Conservation (phyloP, 192 early-diverging fungal species). For the Kickxella alabastrina region DNA sequence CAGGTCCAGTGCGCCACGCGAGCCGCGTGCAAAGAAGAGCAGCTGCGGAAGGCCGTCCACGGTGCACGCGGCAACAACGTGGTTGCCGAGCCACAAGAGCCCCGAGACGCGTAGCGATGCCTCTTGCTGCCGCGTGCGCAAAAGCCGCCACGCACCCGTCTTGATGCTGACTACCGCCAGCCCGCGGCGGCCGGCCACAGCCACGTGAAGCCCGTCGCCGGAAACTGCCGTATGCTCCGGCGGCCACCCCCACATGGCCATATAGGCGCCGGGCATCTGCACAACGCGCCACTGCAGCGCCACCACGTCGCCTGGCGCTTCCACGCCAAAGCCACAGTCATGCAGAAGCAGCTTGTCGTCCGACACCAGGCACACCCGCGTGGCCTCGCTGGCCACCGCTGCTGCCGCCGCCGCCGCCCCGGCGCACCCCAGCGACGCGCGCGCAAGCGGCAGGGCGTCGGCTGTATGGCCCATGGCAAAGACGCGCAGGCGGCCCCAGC, state of each 20-base stretch:
- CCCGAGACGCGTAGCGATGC: slow-evolving; percentile 23
- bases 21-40: slow-evolving; percentile 27
- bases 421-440: slow-evolving; percentile 18
- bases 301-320: neutral
- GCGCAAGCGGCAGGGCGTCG: slow-evolving; percentile 33
- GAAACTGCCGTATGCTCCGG: slow-evolving; percentile 62
- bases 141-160: slow-evolving; percentile 81
- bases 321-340: slow-evolving; percentile 14
- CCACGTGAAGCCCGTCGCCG: slow-evolving; percentile 67
- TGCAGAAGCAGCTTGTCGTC: slow-evolving; percentile 44
- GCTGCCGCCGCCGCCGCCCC: too few species aligned
- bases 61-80: slow-evolving; percentile 30
- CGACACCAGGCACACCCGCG: slow-evolving; percentile 37
- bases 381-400: slow-evolving; percentile 27
- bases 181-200: slow-evolving; percentile 81
- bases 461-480: neutral
- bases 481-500: slow-evolving; percentile 22
- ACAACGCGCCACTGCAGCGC: slow-evolving; percentile 35
- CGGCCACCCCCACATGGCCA: slow-evolving; percentile 28
- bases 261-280: slow-evolving; percentile 33
- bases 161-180: slow-evolving; percentile 72
- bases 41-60: slow-evolving; percentile 13
- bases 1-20: slow-evolving; percentile 28
- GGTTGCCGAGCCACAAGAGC: slow-evolving; percentile 41
- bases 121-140: slow-evolving; percentile 76